phyloP scores from a whole-genome alignment of 306 rosid species.

The Castanea mollissima region DNA sequence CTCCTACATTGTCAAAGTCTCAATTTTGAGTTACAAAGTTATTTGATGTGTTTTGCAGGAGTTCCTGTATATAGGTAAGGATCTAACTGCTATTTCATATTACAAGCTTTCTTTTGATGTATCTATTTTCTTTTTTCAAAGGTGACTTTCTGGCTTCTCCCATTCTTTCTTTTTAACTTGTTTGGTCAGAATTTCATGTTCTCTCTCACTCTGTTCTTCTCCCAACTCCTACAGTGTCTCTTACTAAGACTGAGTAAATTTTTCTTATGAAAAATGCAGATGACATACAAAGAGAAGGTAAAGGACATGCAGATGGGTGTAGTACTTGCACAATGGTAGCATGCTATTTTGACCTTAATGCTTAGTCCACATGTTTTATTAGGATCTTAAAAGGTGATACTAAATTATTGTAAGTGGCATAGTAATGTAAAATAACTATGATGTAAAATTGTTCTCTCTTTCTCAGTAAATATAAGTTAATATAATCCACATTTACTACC shows the following conservation, averaged over 20 bases:
- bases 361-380: neutral
- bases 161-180: no score
- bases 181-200: no score
- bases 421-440: neutral
- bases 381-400: neutral
- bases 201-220: no score
- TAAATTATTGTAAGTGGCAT: neutral
- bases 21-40: constrained; percentile 39
- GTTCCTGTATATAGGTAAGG: constrained; percentile 39
- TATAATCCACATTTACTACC: neutral
- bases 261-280: neutral
- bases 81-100: neutral
- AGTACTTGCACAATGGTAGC: neutral
- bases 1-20: constrained; percentile 45
- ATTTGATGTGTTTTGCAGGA: neutral
- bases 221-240: no score
- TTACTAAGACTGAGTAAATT: no score
- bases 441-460: neutral
- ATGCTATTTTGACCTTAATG: neutral
- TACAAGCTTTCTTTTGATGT: neutral
- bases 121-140: no score
- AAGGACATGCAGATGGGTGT: neutral
- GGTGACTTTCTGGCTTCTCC: no score
- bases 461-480: neutral
- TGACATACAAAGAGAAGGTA: neutral